Evolutionary conservation across 768 basidiomycete species (phyloP), one percentile per base, ranked within the genome.

Genomic region (Naganishia vaughanmartiniae): DNA sequence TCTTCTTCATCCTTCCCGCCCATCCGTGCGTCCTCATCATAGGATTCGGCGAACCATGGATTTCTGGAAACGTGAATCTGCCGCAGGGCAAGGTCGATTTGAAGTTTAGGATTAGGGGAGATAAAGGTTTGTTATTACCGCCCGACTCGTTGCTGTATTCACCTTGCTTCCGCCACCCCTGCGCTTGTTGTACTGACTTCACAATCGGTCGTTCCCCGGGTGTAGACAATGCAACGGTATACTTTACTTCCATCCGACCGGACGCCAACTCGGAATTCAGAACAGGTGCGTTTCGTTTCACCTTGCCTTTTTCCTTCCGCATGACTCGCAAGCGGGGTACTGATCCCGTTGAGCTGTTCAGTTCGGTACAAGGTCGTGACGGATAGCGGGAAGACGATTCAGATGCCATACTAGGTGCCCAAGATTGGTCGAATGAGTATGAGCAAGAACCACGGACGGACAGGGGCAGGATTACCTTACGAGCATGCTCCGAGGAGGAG

Each of bases 41-140:
- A 80, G 79, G 76, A 4, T 74, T 81, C 30, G 78, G 80, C 14
- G 76, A 78, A 65, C 77, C 78, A n/a, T 81, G 77, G 76, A 81
- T 79, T 34, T 78, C 76, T 7, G 80, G 80, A 19, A 74, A 72
- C 28, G 77, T 79, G 57, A 79, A 79, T 69, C 70, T 76, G 51
- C 78, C 78, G 75, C 80, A 81, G 70, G 80, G 80, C 54, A 72
- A 77, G 26, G 77, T 81, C 15, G 80, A 81, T 66, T 69, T 81
- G 1, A 77, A 74, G 54, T 79, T 79, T 69, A 69, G 78, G 53
- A 74, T 81, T 54, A 57, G 65, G 46, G 78, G 78, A 7, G 54
- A 57, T 12, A 72, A 76, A 46, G 76, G 77, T 74, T 57, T 67
- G 70, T 73, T 46, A 14, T 36, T 12, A 36, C 12, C 34, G 34